Conservation (phyloP, 495 filamentous ascomycete species). For the Lasiosphaeriaceae sp. region DNA sequence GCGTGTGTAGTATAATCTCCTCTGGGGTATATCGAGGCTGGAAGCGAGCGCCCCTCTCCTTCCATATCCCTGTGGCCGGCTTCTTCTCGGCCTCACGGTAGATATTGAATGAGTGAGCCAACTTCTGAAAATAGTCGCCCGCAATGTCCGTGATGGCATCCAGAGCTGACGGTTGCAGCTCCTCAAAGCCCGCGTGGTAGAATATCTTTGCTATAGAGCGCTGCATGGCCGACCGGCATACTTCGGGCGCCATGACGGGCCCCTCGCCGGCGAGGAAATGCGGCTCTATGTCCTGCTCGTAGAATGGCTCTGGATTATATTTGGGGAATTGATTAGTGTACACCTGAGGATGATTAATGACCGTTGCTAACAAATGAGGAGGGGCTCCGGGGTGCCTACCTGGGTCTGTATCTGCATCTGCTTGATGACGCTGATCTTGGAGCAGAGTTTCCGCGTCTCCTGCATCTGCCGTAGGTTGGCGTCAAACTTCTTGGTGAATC, state of each 20-base stretch:
- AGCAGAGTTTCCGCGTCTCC: slow-evolving; percentile 91
- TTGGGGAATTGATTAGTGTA: slow-evolving; percentile 98
- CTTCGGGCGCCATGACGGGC: slow-evolving; percentile 74
- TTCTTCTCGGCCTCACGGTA: slow-evolving; percentile 79
- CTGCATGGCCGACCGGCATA: slow-evolving; percentile 78
- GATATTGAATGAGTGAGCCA: slow-evolving; percentile 70
- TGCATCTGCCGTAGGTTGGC: slow-evolving; percentile 94
- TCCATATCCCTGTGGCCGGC: slow-evolving; percentile 38
- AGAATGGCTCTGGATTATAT: slow-evolving; percentile 88
- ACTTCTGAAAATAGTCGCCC: slow-evolving; percentile 80
- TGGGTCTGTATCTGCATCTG: slow-evolving; percentile 99
- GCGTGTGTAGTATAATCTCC: slow-evolving; percentile 80
- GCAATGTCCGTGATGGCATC: slow-evolving; percentile 89
- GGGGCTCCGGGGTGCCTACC: slow-evolving; percentile 46
- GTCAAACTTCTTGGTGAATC: slow-evolving; percentile 73
- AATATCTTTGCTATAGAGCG: slow-evolving; percentile 91
- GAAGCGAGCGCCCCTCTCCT: slow-evolving; percentile 44
- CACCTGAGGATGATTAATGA: slow-evolving; percentile 52
- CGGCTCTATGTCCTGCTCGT: slow-evolving; percentile 77
- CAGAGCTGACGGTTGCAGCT: slow-evolving; percentile 90
- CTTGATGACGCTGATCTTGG: slow-evolving; percentile 95
- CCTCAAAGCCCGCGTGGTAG: slow-evolving; percentile 95
- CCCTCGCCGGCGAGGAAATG: slow-evolving; percentile 85
- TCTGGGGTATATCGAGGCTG: slow-evolving; percentile 70
- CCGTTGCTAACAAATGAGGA: not conserved